phyloP scores from a whole-genome alignment of 306 rosid genomes.

The Lathyrus sativus region DNA sequence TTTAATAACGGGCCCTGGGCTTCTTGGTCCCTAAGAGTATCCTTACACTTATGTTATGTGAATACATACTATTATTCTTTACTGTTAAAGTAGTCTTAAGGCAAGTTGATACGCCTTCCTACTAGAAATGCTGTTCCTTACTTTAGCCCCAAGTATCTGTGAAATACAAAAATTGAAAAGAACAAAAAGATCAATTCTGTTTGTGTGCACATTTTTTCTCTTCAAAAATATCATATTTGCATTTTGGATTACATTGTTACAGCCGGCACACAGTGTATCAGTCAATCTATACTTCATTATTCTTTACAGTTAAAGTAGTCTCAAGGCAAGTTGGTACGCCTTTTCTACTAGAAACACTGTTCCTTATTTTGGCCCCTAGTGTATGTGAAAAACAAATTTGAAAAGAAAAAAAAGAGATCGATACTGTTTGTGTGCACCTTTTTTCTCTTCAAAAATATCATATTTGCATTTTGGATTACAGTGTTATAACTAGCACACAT shows the following conservation, averaged over 20 bases:
- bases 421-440: conserved; percentile 19
- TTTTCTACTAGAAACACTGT: background rate
- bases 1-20: background rate
- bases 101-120: conserved; percentile 5
- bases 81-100: conserved; percentile 9
- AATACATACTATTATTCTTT: conserved; percentile 27
- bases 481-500: background rate
- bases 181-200: background rate
- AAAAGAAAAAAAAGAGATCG: background rate
- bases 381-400: conserved; percentile 4
- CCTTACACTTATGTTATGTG: conserved; percentile 1
- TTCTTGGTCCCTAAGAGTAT: conserved; percentile 11
- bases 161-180: background rate
- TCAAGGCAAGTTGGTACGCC: conserved; percentile 5
- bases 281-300: background rate
- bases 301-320: conserved; percentile 27
- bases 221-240: conserved; percentile 21
- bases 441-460: conserved; percentile 21
- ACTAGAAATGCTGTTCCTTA: conserved; percentile 1
- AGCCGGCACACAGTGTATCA: conserved; percentile 8
- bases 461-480: conserved; percentile 20
- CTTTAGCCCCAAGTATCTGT: conserved; percentile 6
- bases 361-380: background rate
- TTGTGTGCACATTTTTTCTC: conserved; percentile 21
- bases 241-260: background rate